phyloP scores from a whole-genome alignment of 2,329 filamentous ascomycete species.

The Lomentospora prolificans region DNA sequence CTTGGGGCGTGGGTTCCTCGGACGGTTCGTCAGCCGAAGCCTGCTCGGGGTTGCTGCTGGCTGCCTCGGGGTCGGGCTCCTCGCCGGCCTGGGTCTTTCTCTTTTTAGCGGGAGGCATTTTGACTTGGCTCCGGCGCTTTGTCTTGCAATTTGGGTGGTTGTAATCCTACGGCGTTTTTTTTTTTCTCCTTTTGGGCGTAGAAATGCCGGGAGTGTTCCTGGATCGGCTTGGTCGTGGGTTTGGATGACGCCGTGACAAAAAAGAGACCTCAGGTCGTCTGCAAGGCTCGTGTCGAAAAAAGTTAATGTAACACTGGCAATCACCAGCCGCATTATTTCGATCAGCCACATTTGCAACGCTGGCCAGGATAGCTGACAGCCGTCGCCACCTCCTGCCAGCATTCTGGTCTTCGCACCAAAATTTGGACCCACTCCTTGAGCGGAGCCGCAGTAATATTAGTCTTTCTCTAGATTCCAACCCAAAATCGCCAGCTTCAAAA shows the following conservation, averaged over 20 bases:
- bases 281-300: too few species aligned
- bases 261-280: too few species aligned
- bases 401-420: not conserved
- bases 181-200: too few species aligned
- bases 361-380: not conserved
- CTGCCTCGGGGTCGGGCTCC: not conserved
- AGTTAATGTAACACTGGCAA: not conserved
- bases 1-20: not conserved
- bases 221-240: not conserved
- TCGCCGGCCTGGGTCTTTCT: not conserved
- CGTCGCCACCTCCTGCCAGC: too few species aligned
- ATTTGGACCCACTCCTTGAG: not conserved
- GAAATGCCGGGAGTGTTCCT: too few species aligned
- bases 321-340: not conserved
- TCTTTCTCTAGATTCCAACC: not conserved
- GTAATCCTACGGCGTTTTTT: too few species aligned
- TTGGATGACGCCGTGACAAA: not conserved
- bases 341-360: not conserved
- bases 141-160: too few species aligned
- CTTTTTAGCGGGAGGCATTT: constrained; percentile 4
- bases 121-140: too few species aligned
- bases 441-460: not conserved
- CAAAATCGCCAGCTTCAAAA: not conserved
- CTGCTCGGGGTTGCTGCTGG: constrained; percentile 3
- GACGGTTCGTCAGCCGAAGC: not conserved